Conservation (phyloP, 2,329 filamentous ascomycete genomes). For the Colletotrichum sp. region DNA sequence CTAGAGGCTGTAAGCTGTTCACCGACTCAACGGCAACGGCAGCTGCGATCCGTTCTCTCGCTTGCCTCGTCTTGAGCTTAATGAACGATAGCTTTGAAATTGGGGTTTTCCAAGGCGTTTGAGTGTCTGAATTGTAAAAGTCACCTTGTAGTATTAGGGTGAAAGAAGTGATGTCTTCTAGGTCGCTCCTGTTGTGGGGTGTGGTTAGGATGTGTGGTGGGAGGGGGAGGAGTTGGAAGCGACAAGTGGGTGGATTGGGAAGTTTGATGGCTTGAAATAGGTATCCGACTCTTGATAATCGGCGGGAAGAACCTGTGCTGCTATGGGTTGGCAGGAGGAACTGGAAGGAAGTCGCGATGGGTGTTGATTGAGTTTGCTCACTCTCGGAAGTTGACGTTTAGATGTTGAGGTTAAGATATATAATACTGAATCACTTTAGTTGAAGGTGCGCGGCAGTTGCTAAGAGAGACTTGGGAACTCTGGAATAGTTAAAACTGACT, state of each 20-base stretch:
- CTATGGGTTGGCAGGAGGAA: not conserved
- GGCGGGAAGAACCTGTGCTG: not conserved
- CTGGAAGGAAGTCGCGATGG: not conserved
- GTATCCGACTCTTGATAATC: not conserved
- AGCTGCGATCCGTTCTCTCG: not conserved
- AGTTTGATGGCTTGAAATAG: not conserved
- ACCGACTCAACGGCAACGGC: not conserved
- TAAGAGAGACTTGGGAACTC: too few species aligned
- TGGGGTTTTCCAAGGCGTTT: rapidly evolving
- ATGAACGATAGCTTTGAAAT: not conserved
- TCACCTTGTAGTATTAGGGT: not conserved
- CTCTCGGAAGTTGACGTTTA: not conserved
- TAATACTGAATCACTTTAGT: not conserved
- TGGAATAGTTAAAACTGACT: too few species aligned
- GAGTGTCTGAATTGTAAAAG: not conserved
- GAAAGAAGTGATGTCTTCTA: not conserved
- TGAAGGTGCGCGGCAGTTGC: rapidly evolving
- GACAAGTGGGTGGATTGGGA: not conserved
- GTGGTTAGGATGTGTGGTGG: too few species aligned
- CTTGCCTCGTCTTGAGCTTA: not conserved
- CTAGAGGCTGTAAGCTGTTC: rapidly evolving
- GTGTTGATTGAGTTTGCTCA: not conserved
- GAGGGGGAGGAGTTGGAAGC: not conserved
- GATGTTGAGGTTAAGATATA: not conserved
- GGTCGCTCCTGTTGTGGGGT: not conserved